Evolutionary conservation across 495 filamentous ascomycete genomes (phyloP), one percentile per base, ranked within the genome.

Genomic region (Apodospora peruviana): DNA sequence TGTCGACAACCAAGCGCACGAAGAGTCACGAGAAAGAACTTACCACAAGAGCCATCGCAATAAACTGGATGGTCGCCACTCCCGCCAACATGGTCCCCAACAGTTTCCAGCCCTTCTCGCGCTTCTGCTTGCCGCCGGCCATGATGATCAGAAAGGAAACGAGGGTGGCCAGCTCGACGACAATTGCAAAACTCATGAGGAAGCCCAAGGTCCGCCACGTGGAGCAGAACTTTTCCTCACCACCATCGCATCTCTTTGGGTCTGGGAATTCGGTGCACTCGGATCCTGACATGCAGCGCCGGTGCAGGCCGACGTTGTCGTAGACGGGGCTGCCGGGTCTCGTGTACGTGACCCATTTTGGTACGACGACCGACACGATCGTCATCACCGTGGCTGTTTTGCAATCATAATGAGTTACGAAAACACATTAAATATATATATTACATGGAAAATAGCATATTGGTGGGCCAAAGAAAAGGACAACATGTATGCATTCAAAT

Each of bases 161-260:
- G 14, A 94, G 61, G 37, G 80, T 82, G 44, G 85, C 85, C 16
- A 87, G 76, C 68, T 95, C 81, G 23, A 90, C 53, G 32, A 95
- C 80, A 27, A 88, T 75, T 20, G 86, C 79, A 53, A 95, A 86
- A 45, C 78, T 85, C 80, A 95, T 88, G 45, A 95, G 69, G 64
- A 95, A 96, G 9, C 86, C 90, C 47, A 88, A 81, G 36, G 82
- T 84, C 25, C 87, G 79, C 91, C 91, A 97, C 79, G 94, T 86
- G 52, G 81, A 85, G 69, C 91, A 95, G 74, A 97, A 95, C 69
- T 36, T 38, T 2, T 85, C 89, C 67, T 88, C 83, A 59, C 85
- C 25, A 21, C 16, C 25, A 1, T 21, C 21, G 8, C 38, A 49
- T 24, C 18, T n/a, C 17, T 9, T 19, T 1, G 17, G 11, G 11